Conservation (phyloP, 179 eudicot species). For the Heliamphora pulchella region DNA sequence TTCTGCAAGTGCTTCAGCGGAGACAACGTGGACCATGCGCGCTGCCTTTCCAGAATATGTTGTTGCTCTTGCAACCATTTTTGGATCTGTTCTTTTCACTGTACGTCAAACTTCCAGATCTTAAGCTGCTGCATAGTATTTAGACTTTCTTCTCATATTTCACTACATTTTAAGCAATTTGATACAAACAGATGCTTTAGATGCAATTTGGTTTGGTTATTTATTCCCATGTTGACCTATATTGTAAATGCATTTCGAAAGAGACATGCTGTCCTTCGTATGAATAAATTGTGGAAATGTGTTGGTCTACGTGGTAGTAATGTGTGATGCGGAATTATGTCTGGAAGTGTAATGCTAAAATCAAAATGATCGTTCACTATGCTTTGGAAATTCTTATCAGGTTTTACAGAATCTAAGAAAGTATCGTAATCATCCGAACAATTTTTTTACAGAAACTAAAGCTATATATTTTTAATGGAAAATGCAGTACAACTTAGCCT, state of each 20-base stretch:
- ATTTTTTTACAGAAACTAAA: background rate
- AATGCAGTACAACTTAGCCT: background rate
- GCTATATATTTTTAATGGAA: background rate
- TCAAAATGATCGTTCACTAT: background rate
- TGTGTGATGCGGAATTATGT: background rate
- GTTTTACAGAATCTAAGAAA: background rate
- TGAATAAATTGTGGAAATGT: background rate
- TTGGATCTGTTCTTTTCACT: constrained; percentile 90
- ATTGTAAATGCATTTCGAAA: background rate
- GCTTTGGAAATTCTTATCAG: too few relatives aligned
- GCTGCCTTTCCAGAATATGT: constrained; percentile 92
- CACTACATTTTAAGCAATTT: too few relatives aligned
- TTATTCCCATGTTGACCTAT: background rate
- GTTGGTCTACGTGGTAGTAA: background rate
- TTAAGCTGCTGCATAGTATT: background rate
- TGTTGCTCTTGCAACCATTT: constrained; percentile 95
- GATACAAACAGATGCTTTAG: background rate
- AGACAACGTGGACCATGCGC: constrained; percentile 93
- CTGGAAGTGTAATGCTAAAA: background rate
- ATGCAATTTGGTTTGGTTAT: background rate
- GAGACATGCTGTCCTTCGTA: background rate
- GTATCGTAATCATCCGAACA: background rate
- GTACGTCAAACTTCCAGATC: constrained; percentile 34
- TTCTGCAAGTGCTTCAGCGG: constrained; percentile 66
- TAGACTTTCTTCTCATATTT: too few relatives aligned